Percentiles rank a stretch among this genome's conserved stretches.
Conservation (phyloP, 306 rosid genomes). For the Quercus bicolor region DNA sequence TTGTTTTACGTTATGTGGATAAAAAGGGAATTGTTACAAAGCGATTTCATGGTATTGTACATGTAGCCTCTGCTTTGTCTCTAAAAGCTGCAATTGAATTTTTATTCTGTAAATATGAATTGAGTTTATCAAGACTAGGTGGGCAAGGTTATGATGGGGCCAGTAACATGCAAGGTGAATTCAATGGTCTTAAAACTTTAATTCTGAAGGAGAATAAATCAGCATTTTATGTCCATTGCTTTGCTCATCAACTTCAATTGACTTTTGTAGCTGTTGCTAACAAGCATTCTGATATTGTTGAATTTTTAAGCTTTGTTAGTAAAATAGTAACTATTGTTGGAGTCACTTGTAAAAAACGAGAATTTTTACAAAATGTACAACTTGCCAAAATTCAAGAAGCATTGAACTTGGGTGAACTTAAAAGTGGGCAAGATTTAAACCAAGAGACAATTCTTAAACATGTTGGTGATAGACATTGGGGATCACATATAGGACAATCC, state of each 20-base stretch:
- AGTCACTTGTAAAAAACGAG: not conserved
- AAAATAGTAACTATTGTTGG: not conserved
- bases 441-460: not conserved
- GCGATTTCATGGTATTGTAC: not conserved
- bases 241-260: slow-evolving; percentile 2
- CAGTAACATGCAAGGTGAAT: slow-evolving; percentile 5
- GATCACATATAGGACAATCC: not conserved
- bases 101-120: not conserved
- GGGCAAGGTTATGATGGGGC: slow-evolving; percentile 9
- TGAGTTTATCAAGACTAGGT: not conserved
- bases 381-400: not conserved
- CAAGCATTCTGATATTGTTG: not conserved
- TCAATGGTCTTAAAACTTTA: not conserved
- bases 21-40: not conserved
- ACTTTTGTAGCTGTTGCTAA: not conserved
- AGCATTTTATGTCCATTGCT: slow-evolving; percentile 14
- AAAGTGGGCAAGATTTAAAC: not conserved
- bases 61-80: not conserved
- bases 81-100: not conserved
- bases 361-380: not conserved
- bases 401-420: not conserved
- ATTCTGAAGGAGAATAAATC: not conserved
- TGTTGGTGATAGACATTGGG: not conserved
- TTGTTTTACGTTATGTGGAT: not conserved
- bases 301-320: not conserved